Evolutionary conservation across 176 grass and related monocot species (phyloP).

Genomic region (Tillandsia leiboldiana): DNA sequence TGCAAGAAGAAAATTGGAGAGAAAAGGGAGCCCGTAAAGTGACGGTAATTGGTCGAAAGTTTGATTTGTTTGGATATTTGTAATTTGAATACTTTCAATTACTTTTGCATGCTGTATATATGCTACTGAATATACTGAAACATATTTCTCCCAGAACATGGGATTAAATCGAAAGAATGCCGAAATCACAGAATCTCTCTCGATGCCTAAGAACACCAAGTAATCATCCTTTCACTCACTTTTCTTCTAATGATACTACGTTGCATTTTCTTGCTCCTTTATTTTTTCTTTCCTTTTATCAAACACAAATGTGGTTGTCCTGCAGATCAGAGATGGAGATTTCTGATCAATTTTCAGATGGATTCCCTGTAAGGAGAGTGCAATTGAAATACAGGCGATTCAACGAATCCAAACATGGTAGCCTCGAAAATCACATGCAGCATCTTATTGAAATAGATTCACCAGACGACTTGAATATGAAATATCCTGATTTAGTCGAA

Average conservation of each 20-base stretch:
- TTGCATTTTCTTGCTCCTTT: background rate
- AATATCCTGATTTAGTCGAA: constrained; percentile 32
- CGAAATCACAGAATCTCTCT: constrained; percentile 38
- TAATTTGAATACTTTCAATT: background rate
- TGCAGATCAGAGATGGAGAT: constrained; percentile 31
- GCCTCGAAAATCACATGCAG: constrained; percentile 34
- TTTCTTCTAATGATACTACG: background rate
- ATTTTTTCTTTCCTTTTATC: constrained; percentile 17
- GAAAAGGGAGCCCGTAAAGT: constrained; percentile 43
- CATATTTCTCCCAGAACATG: constrained; percentile 35
- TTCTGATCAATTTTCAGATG: constrained; percentile 25
- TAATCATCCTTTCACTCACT: constrained; percentile 23
- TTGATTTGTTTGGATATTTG: background rate
- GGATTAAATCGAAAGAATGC: constrained; percentile 35
- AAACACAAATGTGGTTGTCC: background rate
- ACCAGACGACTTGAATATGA: constrained; percentile 27
- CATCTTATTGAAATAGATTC: constrained; percentile 37
- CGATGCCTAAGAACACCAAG: constrained; percentile 27
- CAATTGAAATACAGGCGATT: constrained; percentile 44
- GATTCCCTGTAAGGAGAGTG: constrained; percentile 22
- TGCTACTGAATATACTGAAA: background rate
- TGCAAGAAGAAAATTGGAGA: constrained; percentile 29
- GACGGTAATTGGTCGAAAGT: constrained; percentile 42
- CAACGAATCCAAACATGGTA: constrained; percentile 31
- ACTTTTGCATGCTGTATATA: background rate